Evolutionary conservation across 441 rosid genomes (phyloP), one percentile per base, ranked within the genome.

Genomic region (Pelargonium citronellum): DNA sequence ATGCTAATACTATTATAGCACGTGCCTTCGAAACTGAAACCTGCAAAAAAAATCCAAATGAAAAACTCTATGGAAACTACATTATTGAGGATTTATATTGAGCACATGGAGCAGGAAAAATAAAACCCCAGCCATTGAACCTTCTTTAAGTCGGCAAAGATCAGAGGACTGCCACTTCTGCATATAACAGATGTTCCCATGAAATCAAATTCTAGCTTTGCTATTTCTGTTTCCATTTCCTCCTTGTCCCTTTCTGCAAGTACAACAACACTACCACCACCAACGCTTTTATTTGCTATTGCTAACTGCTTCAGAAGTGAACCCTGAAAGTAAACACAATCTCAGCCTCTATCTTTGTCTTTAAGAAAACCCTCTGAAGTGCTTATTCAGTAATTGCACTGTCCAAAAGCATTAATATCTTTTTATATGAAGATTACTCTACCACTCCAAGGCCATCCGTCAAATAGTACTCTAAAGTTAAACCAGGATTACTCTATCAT

Each of bases 151-250:
- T 92, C 96, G 22, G 98, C 95, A 43, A 92, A 83, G 73, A 90
- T 89, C 71, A 92, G 90, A 77, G 96, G 86, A 71, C 96, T 92
- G 62, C 98, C 98, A 73, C 96, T 92, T 83, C 96, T 90, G 79
- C 96, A 89, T 75, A 92, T 92, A 64, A 92, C 95, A 41, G 94
- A 87, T 20, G 96, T 90, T 34, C 96, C 95, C 98, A 92, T 87
- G 55, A 92, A 87, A 82, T 90, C 91, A 69, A 92, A 92, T 77
- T 92, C 96, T 68, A 92, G 83, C 75, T 90, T 92, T 60, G 92
- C 83, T 75, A 92, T 92, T 72, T 92, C 91, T 79, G 84, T 75
- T 84, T 92, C 98, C 98, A 92, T 92, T 84, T 92, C 98, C 79
- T 90, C 95, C 80, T 90, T 92, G 76, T 92, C 95, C 76, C 95